phyloP scores from a whole-genome alignment of 441 rosid species.

The Capsella rubella region DNA sequence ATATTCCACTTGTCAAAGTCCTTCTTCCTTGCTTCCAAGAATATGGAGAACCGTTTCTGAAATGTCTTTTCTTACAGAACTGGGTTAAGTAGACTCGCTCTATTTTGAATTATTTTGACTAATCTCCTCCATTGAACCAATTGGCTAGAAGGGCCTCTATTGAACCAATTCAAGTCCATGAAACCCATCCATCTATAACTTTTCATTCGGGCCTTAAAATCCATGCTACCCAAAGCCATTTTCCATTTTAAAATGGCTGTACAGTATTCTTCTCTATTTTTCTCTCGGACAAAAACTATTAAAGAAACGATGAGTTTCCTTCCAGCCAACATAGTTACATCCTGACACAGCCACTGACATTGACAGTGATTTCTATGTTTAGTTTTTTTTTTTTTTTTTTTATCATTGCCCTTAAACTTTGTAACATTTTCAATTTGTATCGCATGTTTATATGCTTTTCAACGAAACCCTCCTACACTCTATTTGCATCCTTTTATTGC shows the following conservation, averaged over 20 bases:
- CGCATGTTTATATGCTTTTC: constrained; percentile 20
- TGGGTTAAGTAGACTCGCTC: too few relatives aligned
- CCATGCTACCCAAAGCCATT: background rate
- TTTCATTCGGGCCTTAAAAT: background rate
- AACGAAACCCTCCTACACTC: constrained; percentile 19
- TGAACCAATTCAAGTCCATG: background rate
- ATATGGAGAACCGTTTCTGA: too few relatives aligned
- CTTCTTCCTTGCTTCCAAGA: too few relatives aligned
- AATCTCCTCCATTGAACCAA: too few relatives aligned
- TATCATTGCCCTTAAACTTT: constrained; percentile 18
- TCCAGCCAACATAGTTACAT: constrained; percentile 41
- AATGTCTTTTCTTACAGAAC: too few relatives aligned
- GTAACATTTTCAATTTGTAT: background rate
- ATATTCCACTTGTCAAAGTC: too few relatives aligned
- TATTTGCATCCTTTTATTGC: background rate
- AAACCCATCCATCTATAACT: background rate
- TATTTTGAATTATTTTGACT: too few relatives aligned
- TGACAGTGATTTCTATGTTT: constrained; percentile 44
- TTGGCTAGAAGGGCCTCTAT: background rate
- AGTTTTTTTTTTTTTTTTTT: background rate
- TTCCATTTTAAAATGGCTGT: background rate
- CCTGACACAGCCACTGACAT: constrained; percentile 43
- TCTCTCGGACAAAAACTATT: constrained; percentile 20
- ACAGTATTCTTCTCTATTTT: background rate
- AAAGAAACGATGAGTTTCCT: constrained; percentile 45